Conservation (phyloP, 1,284 basidiomycete genomes). For the Malassezia globosa region DNA sequence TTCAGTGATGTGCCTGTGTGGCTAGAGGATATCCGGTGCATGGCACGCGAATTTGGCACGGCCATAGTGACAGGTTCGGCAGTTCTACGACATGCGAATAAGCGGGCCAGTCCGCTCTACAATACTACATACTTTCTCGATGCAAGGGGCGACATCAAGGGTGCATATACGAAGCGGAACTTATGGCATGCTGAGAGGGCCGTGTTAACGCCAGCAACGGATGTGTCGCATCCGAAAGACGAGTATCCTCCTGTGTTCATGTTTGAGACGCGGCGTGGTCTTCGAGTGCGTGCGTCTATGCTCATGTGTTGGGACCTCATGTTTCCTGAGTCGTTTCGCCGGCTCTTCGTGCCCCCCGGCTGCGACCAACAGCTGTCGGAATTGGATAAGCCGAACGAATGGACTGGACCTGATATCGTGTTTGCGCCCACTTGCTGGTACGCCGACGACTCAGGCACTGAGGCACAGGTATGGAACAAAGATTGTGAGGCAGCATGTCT, state of each 20-base stretch:
- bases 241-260: slow-evolving; percentile 25
- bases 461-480: slow-evolving; percentile 32
- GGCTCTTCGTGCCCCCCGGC: slow-evolving; percentile 21
- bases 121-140: slow-evolving; percentile 43
- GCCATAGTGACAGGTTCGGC: slow-evolving; percentile 44
- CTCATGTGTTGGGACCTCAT: slow-evolving; percentile 44
- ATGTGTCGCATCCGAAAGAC: slow-evolving; percentile 25
- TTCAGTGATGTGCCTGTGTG: neutral
- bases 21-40: slow-evolving; percentile 1
- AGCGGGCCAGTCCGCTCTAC: slow-evolving; percentile 26
- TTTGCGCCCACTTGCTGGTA: slow-evolving; percentile 46
- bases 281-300: slow-evolving; percentile 26
- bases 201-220: slow-evolving; percentile 24
- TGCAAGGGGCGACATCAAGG: slow-evolving; percentile 22
- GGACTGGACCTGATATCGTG: slow-evolving; percentile 35
- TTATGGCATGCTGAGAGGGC: slow-evolving; percentile 43
- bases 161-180: slow-evolving; percentile 41
- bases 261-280: slow-evolving; percentile 35
- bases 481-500: slow-evolving; percentile 30
- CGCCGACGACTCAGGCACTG: slow-evolving; percentile 32
- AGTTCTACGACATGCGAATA: slow-evolving; percentile 24
- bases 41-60: slow-evolving; percentile 26
- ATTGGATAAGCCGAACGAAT: slow-evolving; percentile 20
- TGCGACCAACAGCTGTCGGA: slow-evolving; percentile 9
- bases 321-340: slow-evolving; percentile 34